Percentiles rank a stretch among this genome's conserved stretches.
Evolutionary conservation across 768 basidiomycete genomes (phyloP).

Genomic region (Suillus plorans): DNA sequence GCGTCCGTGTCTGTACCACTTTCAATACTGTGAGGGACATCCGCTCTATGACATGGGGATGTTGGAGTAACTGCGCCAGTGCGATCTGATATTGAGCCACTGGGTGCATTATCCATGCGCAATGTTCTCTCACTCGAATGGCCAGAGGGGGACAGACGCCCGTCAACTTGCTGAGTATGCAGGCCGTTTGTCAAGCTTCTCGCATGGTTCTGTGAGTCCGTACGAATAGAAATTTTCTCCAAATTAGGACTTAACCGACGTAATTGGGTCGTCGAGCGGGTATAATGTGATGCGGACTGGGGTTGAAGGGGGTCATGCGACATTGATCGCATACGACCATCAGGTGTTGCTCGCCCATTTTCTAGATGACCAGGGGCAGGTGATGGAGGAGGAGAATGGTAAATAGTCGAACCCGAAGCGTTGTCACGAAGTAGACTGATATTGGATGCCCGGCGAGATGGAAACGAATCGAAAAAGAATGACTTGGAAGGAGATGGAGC

Average conservation of each 20-base stretch:
- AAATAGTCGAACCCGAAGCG: constrained; percentile 27
- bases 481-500: constrained; percentile 18
- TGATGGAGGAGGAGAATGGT: constrained; percentile 40
- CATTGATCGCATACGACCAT: constrained; percentile 40
- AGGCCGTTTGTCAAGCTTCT: constrained; percentile 2
- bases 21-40: constrained; percentile 73
- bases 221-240: constrained; percentile 34
- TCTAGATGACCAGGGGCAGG: constrained; percentile 27
- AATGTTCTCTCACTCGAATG: constrained; percentile 7
- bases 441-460: constrained; percentile 23
- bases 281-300: constrained; percentile 2
- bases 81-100: constrained; percentile 24
- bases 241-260: constrained; percentile 33
- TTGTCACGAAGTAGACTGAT: constrained; percentile 26
- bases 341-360: constrained; percentile 35
- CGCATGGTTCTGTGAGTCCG: constrained; percentile 26
- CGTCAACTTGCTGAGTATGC: constrained; percentile 8
- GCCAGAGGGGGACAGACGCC: constrained; percentile 14
- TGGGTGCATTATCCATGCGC: constrained; percentile 20
- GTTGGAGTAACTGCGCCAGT: constrained; percentile 35
- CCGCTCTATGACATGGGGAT: constrained; percentile 62
- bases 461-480: constrained; percentile 14
- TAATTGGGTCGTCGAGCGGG: constrained; percentile 11
- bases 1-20: constrained; percentile 73
- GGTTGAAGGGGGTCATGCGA: constrained; percentile 29